Evolutionary conservation across 805 yeast genomes (phyloP), one percentile per base, ranked within the genome.

Genomic region (Pichia cephalocereana): DNA sequence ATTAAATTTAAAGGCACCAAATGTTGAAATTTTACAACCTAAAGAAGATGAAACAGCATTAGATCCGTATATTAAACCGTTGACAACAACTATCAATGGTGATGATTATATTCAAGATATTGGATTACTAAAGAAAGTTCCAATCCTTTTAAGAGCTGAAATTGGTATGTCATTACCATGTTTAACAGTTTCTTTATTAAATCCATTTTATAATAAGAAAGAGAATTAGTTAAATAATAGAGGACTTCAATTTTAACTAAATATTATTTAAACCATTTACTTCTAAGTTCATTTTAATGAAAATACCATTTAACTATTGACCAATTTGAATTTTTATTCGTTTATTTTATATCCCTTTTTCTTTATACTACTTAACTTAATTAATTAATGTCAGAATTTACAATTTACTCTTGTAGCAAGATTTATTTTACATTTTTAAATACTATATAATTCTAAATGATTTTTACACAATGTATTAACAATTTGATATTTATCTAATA

Each of bases 111-210:
- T 93, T 43, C 98, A 93, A 70, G 95, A 86, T 59, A 82, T 91
- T 45, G 74, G 77, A 52, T 91, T 86, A 58, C 69, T 90, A 58
- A 75, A 75, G 44, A 82, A 80, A 57, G 83, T 91, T 44, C 98
- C 98, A 10, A 80, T 91, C 32, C 70, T 91, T 52, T 71, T 93
- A 54, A 75, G 96, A 58, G 88, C 96, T 0, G 98, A 90, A 63
- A 79, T 89, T 46, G 97, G 96, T 45, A 88, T 88, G 90, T 91
- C 96, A 2, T 72, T 91, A 46, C 99, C 99, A 17, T 91, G 97
- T 64, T 74, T 91, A 57, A 87, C 96, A 4, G 96, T 93, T 15
- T 77, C 96, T 58, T 85, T 91, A 8, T 71, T 90, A 60, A 91
- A 91, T 59, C 99, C 99, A 32, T 91, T 90, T 43, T 52, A 56